A percentile compares a stretch with the other conserved stretches of the same genome.
Evolutionary conservation across 441 rosid species (phyloP).

Genomic region (Melastoma candidum): DNA sequence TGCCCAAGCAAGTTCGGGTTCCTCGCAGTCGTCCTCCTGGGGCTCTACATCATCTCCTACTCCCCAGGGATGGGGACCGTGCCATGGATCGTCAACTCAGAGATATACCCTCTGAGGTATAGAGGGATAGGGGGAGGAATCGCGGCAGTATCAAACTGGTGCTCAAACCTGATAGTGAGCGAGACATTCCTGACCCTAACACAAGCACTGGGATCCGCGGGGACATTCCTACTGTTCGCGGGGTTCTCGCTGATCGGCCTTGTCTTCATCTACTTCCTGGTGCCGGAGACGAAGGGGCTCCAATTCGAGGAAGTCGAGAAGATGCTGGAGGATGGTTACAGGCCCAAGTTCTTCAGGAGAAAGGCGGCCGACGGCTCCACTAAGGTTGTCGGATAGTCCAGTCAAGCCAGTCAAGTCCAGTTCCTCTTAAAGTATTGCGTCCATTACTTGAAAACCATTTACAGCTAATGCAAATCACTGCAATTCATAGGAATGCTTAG

Average conservation of each 20-base stretch:
- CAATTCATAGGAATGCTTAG: too few relatives aligned
- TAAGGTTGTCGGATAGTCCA: too few relatives aligned
- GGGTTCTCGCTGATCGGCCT: conserved; percentile 41
- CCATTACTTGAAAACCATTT: too few relatives aligned
- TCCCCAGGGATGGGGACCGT: conserved; percentile 90
- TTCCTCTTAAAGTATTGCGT: too few relatives aligned
- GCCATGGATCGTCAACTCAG: conserved; percentile 90
- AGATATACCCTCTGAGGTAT: conserved; percentile 73
- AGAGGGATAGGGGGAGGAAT: conserved; percentile 87
- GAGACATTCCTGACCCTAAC: conserved; percentile 52
- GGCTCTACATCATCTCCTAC: conserved; percentile 51
- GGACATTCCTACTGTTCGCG: conserved; percentile 65
- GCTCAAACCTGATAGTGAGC: conserved; percentile 63
- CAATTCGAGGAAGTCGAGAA: conserved; percentile 71
- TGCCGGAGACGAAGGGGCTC: conserved; percentile 88
- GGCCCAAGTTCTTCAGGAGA: conserved; percentile 24
- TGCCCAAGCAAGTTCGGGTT: conserved; percentile 78
- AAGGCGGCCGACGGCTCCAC: conserved; percentile 2
- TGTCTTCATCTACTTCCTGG: conserved; percentile 46
- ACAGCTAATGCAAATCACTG: too few relatives aligned
- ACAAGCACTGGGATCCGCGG: conserved; percentile 49
- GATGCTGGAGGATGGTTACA: conserved; percentile 51
- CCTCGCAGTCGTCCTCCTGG: conserved; percentile 50
- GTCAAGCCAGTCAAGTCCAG: too few relatives aligned
- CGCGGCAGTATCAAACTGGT: conserved; percentile 73